Evolutionary conservation across 2,329 filamentous ascomycete genomes (phyloP), one percentile per base, ranked within the genome.

Genomic region (Lasiodiplodia sp.): DNA sequence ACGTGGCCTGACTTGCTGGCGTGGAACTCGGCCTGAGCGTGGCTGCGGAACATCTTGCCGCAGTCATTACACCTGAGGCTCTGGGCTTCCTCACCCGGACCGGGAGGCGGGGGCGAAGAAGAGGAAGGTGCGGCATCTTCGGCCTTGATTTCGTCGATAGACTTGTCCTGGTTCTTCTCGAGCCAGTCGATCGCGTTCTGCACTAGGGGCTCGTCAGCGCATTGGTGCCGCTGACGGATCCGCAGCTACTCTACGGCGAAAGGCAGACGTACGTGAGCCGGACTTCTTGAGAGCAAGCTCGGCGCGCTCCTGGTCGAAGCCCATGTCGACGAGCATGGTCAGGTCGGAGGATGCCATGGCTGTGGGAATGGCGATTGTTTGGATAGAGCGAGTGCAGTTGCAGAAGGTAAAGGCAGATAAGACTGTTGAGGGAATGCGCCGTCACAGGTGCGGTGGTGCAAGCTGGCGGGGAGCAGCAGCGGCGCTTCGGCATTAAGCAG

Each of bases 31-130:
- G 94, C 96, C 72, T 95, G 88, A 31, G 90, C 89, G 72, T 91
- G 88, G 75, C 89, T 93, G 73, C 92, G 87, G 81, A 99, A 96
- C 78, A 90, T 91, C 86, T 97, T 97, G 77, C 92, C 91, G 77
- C 96, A 99, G 68, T 97, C 95, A 72, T 97, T 96, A 86, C 96
- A 99, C 63, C 96, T 87, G 67, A 98, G 88, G 60, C 93, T 97
- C 75, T 89, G 88, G 68, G 94, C 92, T 68, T 88, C 84, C 75
- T 91, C 88, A 69, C 91, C 92, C 1, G 88, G 87, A 74, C 92
- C 85, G 2, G 94, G 83, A n/a, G 88, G 86, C 5, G 89, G 87
- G 12, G 88, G 87, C 73, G 91, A 84, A 23, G 84, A 83, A 71
- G 83, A 85, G 60, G 75, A 75, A 51, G 75, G 70, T 68, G 79